These are phyloP conservation scores for Fusarium buharicum DNA, from an alignment of 2,329 filamentous ascomycete genomes.

Conservation along the genomic window DNA sequence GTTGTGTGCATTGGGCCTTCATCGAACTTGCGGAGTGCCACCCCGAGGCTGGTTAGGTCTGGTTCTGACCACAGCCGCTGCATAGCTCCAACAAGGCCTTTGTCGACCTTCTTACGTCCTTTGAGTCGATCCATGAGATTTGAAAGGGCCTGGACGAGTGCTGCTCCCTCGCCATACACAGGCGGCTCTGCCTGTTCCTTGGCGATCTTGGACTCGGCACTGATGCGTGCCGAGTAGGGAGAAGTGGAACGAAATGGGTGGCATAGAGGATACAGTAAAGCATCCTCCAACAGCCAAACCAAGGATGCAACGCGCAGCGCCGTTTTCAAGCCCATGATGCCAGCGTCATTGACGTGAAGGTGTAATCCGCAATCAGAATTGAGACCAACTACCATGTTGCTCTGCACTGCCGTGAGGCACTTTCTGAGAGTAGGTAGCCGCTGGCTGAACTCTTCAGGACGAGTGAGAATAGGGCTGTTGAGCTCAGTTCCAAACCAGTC, in stretches of 20 bases:
- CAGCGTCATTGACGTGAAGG: slow-evolving; percentile 41
- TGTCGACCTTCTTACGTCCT: slow-evolving; percentile 23
- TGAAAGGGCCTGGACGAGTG: slow-evolving; percentile 6
- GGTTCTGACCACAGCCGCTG: slow-evolving; percentile 33
- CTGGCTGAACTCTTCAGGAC: slow-evolving; percentile 29
- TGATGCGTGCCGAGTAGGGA: slow-evolving; percentile 32
- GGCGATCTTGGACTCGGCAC: slow-evolving; percentile 33
- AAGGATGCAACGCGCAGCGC: slow-evolving; percentile 37
- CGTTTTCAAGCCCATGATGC: slow-evolving; percentile 28
- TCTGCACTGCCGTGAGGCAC: slow-evolving; percentile 31
- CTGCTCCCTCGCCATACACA: slow-evolving; percentile 21
- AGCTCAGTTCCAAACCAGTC: slow-evolving; percentile 44
- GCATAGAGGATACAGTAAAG: slow-evolving; percentile 38
- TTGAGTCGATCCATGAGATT: slow-evolving; percentile 9
- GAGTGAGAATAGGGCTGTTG: slow-evolving; percentile 41
- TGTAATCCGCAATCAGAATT: slow-evolving; percentile 45
- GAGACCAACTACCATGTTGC: slow-evolving; percentile 38
- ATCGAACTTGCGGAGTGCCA: slow-evolving; percentile 38
- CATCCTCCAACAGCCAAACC: slow-evolving; percentile 39
- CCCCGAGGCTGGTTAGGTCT: slow-evolving; percentile 16
- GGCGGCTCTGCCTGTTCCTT: slow-evolving; percentile 5
- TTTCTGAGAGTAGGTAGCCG: slow-evolving; percentile 37
- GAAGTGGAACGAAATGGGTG: slow-evolving; percentile 40
- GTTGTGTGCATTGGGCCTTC: slow-evolving; percentile 40
- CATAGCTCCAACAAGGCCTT: slow-evolving; percentile 19